phyloP scores from a whole-genome alignment of 1,284 basidiomycete species.

The Microbotryum intermedium region DNA sequence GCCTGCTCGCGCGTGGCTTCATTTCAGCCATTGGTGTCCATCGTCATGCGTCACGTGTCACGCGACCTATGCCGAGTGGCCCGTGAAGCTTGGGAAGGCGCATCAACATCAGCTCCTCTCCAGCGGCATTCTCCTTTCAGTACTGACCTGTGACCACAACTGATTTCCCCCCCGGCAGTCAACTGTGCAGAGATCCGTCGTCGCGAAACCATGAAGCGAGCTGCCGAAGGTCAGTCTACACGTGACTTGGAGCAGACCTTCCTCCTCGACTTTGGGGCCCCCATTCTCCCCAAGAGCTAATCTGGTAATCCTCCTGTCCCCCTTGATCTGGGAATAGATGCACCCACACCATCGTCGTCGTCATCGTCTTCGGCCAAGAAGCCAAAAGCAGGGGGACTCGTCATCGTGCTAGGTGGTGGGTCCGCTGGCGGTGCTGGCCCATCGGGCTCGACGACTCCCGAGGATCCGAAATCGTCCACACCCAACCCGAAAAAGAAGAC shows the following conservation, averaged over 20 bases:
- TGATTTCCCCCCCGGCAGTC: conserved; percentile 40
- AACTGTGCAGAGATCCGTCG: conserved; percentile 54
- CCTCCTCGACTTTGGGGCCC: not conserved
- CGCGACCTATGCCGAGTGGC: no score
- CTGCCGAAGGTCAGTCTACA: conserved; percentile 22
- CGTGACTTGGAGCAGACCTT: no score
- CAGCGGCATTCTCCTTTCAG: no score
- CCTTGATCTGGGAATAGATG: not conserved
- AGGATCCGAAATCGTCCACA: conserved; percentile 43
- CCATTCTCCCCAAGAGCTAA: not conserved
- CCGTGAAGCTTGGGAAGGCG: no score
- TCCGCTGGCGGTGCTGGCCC: no score
- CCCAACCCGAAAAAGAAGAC: conserved; percentile 12
- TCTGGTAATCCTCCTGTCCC: not conserved
- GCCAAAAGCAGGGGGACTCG: conserved; percentile 4
- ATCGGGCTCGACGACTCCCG: conserved; percentile 15
- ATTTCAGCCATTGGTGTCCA: no score
- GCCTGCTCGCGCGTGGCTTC: not conserved
- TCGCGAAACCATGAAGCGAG: conserved; percentile 19
- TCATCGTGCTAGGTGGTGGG: conserved; percentile 17
- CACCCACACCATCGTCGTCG: not conserved
- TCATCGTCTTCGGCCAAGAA: not conserved
- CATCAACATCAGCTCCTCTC: no score
- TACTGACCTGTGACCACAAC: no score
- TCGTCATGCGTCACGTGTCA: no score